These are phyloP conservation scores for Gymnopilus dilepis DNA, from an alignment of 768 basidiomycete species.

Conservation along the genomic window DNA sequence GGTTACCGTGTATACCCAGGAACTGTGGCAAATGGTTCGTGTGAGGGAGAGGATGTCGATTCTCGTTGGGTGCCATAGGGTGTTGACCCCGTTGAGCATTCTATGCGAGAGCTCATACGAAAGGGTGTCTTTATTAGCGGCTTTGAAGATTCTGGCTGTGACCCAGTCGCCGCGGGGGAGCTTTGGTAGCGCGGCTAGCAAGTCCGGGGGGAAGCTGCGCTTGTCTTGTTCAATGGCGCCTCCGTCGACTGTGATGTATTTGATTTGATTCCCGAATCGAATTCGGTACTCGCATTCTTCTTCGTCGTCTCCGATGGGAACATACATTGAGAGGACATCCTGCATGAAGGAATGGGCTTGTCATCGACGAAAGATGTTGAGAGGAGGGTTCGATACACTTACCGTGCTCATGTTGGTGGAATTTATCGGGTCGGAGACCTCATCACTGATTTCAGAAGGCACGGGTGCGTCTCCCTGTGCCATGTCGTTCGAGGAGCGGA, in stretches of 20 bases:
- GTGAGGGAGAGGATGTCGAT: background rate
- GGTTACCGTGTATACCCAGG: too few species aligned
- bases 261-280: background rate
- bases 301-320: background rate
- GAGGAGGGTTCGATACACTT: background rate
- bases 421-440: too few species aligned
- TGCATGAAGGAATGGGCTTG: background rate
- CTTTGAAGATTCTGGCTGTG: background rate
- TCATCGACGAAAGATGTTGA: background rate
- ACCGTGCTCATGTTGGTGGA: background rate
- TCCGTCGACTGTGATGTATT: background rate
- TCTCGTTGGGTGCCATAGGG: background rate
- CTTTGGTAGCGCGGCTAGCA: background rate
- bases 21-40: background rate
- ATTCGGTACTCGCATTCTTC: background rate
- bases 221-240: background rate
- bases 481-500: too few species aligned
- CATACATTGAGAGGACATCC: background rate
- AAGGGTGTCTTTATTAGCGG: background rate
- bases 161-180: background rate
- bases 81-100: background rate
- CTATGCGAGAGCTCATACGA: background rate
- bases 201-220: background rate
- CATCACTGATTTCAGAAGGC: too few species aligned
- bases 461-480: too few species aligned